Evolutionary conservation across 352 stramenopile species (phyloP).

Genomic region (Phytopythium aichiense): DNA sequence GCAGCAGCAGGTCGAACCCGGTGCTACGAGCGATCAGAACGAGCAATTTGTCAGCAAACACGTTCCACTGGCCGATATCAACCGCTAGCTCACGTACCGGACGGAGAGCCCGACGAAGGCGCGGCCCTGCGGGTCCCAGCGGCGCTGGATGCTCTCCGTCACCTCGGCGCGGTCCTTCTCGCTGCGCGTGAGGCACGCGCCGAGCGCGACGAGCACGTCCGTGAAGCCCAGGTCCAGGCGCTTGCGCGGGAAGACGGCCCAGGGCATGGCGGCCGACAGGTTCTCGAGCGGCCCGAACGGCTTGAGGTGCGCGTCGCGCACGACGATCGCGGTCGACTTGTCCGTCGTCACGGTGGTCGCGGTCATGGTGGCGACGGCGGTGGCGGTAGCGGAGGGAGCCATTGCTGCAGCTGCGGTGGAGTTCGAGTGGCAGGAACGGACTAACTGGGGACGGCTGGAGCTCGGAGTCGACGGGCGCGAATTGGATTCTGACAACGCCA

Average conservation of each 20-base stretch:
- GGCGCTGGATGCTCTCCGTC: constrained; percentile 38
- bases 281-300: constrained; percentile 47
- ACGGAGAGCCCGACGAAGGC: constrained; percentile 69
- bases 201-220: constrained; percentile 52
- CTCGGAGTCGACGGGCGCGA: not conserved
- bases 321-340: constrained; percentile 14
- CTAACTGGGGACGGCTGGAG: not conserved
- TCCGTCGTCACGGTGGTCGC: not conserved
- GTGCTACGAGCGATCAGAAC: constrained; percentile 30
- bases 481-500: constrained; percentile 4
- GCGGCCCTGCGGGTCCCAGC: constrained; percentile 60
- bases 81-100: constrained; percentile 27
- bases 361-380: not conserved
- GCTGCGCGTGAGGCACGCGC: constrained; percentile 48
- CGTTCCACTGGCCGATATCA: not conserved
- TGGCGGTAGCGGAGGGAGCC: constrained; percentile 6
- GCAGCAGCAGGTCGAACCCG: constrained; percentile 74
- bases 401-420: not conserved
- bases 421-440: not conserved
- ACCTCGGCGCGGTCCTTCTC: constrained; percentile 52
- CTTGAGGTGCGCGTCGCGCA: constrained; percentile 23
- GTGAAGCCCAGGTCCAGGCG: constrained; percentile 74
- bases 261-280: constrained; percentile 52
- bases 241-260: constrained; percentile 79
- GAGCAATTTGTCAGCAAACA: not conserved